A percentile compares a stretch with the other conserved stretches of the same genome.
Evolutionary conservation across 164 flowering plant genomes (phyloP).

Genomic region (Magnolia sinica): DNA sequence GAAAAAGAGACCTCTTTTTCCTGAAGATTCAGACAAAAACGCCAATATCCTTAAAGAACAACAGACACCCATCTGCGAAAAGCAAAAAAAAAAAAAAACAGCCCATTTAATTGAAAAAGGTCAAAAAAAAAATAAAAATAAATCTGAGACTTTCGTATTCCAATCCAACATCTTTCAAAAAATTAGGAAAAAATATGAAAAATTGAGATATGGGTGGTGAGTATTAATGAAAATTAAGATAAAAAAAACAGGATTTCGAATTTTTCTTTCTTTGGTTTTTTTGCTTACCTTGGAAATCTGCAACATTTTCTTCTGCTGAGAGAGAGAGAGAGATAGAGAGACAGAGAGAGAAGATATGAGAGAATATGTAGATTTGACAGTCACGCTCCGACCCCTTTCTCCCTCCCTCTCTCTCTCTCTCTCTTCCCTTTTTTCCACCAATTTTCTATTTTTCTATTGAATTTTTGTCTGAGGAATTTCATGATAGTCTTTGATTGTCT

Average conservation of each 20-base stretch:
- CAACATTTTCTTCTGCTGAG: conserved; percentile 28
- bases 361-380: conserved; percentile 26
- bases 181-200: no score
- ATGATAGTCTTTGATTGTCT: neutral
- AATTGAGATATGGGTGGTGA: neutral
- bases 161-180: neutral
- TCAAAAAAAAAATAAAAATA: neutral
- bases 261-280: neutral
- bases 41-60: neutral
- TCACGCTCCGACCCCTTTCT: conserved; percentile 9
- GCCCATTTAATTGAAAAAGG: neutral
- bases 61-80: neutral
- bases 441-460: neutral
- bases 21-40: neutral
- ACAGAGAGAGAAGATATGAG: conserved; percentile 7
- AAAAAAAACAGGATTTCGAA: neutral
- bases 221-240: neutral
- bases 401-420: conserved; percentile 6
- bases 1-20: neutral
- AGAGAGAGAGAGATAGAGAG: neutral
- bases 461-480: neutral
- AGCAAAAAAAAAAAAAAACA: no score
- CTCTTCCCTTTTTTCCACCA: neutral
- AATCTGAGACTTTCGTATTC: neutral
- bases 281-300: conserved; percentile 50